Evolutionary conservation across 441 rosid species (phyloP).

Genomic region (Pelargonium fulgidum): DNA sequence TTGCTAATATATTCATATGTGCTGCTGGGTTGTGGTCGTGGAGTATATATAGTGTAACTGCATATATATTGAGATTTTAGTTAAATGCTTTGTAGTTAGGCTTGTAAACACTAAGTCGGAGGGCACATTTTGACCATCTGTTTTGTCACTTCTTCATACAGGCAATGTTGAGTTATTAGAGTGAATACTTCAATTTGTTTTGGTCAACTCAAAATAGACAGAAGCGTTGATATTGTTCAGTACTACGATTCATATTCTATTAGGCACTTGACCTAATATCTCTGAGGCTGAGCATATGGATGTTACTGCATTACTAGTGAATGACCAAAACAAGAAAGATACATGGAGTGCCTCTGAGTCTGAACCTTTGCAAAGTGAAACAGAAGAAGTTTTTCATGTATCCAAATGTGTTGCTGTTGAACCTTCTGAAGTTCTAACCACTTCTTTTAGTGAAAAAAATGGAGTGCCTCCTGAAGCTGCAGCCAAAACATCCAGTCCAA

Average conservation of each 20-base stretch:
- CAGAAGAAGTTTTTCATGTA: background rate
- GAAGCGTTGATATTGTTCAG: background rate
- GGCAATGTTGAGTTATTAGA: background rate
- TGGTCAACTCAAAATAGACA: background rate
- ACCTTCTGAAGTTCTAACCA: slow-evolving; percentile 13
- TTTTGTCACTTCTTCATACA: background rate
- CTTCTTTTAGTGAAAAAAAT: background rate
- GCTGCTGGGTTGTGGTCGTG: too few relatives aligned
- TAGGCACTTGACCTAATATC: background rate
- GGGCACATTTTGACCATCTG: background rate
- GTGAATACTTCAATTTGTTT: background rate
- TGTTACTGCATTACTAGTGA: background rate
- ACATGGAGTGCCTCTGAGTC: background rate
- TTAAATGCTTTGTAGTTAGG: slow-evolving; percentile 1
- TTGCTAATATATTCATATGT: too few relatives aligned
- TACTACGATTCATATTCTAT: background rate
- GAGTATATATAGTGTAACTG: too few relatives aligned
- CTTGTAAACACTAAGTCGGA: background rate
- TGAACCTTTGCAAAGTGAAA: background rate
- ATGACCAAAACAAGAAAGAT: background rate
- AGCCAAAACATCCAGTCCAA: slow-evolving; percentile 14
- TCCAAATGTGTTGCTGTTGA: slow-evolving; percentile 9
- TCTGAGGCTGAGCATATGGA: slow-evolving; percentile 1
- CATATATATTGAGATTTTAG: background rate
- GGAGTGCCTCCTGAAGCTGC: slow-evolving; percentile 24